Conservation (phyloP, 441 rosid genomes). For the Populus hybrid region DNA sequence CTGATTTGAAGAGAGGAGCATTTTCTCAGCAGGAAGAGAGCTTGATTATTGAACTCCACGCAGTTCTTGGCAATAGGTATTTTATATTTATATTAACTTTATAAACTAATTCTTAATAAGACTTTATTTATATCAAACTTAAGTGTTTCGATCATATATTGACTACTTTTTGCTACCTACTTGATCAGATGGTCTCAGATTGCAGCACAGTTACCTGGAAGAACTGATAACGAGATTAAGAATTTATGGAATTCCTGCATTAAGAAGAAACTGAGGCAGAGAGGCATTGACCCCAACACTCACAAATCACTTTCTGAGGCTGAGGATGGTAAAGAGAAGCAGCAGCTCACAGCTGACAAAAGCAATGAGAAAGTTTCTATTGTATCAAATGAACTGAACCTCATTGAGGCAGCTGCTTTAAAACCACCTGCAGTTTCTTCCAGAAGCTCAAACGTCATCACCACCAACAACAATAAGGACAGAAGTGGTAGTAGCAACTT, state of each 20-base stretch:
- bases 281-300: constrained; percentile 77
- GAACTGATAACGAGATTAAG: constrained; percentile 83
- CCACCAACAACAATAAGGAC: not conserved
- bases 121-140: not conserved
- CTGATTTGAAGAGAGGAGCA: constrained; percentile 87
- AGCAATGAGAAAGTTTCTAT: constrained; percentile 28
- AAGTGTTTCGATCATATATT: not conserved
- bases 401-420: constrained; percentile 7
- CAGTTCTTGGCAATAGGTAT: constrained; percentile 73
- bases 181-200: constrained; percentile 77
- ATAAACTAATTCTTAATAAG: not conserved
- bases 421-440: constrained; percentile 25
- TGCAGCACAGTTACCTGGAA: constrained; percentile 71
- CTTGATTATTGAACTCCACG: constrained; percentile 70
- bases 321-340: constrained; percentile 39
- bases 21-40: constrained; percentile 74
- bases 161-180: not conserved
- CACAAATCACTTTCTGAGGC: constrained; percentile 60
- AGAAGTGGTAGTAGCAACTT: constrained; percentile 7
- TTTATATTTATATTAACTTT: not conserved
- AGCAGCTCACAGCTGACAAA: constrained; percentile 18
- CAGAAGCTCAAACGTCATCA: constrained; percentile 16
- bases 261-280: constrained; percentile 73
- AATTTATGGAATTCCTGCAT: constrained; percentile 80
- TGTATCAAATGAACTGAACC: constrained; percentile 16